Conservation (phyloP, 176 grass and related monocot species). For the Carex myosuroides region DNA sequence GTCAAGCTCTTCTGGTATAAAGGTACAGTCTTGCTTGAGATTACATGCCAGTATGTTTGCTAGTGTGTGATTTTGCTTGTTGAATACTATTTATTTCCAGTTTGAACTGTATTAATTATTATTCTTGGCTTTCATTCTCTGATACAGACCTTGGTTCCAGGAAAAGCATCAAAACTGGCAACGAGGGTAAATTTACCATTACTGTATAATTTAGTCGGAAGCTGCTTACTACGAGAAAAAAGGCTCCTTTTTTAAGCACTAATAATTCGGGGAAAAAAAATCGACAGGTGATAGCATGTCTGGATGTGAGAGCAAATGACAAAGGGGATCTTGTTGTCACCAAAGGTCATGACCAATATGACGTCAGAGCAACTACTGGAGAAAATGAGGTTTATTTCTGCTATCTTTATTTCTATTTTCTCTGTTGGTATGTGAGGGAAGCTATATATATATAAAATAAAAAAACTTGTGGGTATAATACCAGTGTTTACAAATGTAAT, state of each 20-base stretch:
- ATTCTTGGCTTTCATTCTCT: conserved; percentile 3
- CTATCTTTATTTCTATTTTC: not conserved
- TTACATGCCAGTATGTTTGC: not conserved
- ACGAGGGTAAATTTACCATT: conserved; percentile 63
- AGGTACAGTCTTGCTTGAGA: conserved; percentile 36
- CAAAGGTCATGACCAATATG: conserved; percentile 98
- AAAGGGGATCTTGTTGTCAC: conserved; percentile 99
- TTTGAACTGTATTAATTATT: not conserved
- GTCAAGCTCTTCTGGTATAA: conserved; percentile 42
- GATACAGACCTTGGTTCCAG: conserved; percentile 43
- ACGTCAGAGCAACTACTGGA: conserved; percentile 81
- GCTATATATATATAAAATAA: not conserved
- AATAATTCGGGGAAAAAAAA: not conserved
- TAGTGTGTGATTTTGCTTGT: not conserved
- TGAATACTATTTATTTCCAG: not conserved
- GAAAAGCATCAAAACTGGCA: conserved; percentile 85
- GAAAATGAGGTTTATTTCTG: conserved; percentile 57
- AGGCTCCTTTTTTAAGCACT: not conserved
- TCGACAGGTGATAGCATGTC: conserved; percentile 80
- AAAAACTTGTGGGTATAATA: not conserved
- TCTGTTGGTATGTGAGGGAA: not conserved
- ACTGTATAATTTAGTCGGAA: not conserved
- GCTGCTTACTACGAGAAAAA: not conserved
- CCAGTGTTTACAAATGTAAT: not conserved
- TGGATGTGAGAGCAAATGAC: conserved; percentile 97